Percentiles rank a stretch among this genome's conserved stretches.
These are phyloP conservation scores for Metschnikowia koreensis DNA, from an alignment of 805 yeast genomes.

Conservation along the genomic window DNA sequence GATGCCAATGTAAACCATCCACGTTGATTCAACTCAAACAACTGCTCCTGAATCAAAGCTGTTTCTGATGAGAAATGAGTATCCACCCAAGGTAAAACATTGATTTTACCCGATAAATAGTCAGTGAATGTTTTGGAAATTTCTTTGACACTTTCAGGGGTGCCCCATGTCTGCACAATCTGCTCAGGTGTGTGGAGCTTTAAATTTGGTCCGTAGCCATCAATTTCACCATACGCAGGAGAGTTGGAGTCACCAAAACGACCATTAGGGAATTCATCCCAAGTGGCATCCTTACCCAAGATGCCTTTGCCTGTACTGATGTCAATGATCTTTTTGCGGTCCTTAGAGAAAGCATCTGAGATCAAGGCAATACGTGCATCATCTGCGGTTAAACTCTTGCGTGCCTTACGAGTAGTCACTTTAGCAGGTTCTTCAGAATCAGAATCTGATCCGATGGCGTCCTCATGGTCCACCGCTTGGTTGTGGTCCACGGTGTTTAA, in stretches of 20 bases:
- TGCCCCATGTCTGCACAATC: constrained; percentile 79
- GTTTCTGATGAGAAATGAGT: constrained; percentile 85
- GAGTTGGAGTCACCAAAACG: constrained; percentile 93
- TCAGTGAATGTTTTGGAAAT: constrained; percentile 64
- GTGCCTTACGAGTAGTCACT: neutral
- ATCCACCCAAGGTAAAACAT: constrained; percentile 90
- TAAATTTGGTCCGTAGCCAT: constrained; percentile 92
- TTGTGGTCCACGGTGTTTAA: constrained; percentile 39
- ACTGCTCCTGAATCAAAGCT: constrained; percentile 86
- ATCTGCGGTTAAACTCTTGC: constrained; percentile 37
- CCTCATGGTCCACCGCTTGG: constrained; percentile 25
- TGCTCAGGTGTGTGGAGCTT: constrained; percentile 62
- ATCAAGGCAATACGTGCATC: constrained; percentile 24
- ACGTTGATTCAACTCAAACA: constrained; percentile 69
- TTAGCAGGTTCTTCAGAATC: constrained; percentile 29
- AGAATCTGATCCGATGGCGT: constrained; percentile 42
- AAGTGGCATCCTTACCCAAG: constrained; percentile 83
- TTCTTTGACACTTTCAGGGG: constrained; percentile 60
- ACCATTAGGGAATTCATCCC: constrained; percentile 98
- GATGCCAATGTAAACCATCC: constrained; percentile 89
- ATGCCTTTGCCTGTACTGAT: constrained; percentile 84
- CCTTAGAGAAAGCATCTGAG: constrained; percentile 26
- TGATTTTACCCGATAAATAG: constrained; percentile 72
- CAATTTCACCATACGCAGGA: constrained; percentile 97
- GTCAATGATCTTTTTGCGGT: constrained; percentile 60